Evolutionary conservation across 805 yeast species (phyloP).

Genomic region (Candida yuanshanica): DNA sequence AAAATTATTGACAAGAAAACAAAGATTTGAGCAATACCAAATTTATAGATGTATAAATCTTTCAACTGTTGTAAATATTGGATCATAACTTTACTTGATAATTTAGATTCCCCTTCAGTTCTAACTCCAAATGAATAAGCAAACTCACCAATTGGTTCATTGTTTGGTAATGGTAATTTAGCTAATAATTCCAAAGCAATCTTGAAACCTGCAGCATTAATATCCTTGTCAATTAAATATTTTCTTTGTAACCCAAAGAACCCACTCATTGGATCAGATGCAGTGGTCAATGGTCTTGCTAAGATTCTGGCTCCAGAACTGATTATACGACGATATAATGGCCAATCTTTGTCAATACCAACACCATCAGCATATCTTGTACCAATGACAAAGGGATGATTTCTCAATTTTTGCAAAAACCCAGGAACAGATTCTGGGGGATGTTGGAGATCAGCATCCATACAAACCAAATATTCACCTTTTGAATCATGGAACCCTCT

Average conservation of each 20-base stretch:
- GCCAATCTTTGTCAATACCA: conserved; percentile 50
- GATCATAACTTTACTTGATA: conserved; percentile 43
- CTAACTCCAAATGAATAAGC: conserved; percentile 49
- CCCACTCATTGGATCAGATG: conserved; percentile 50
- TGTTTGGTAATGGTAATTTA: conserved; percentile 37
- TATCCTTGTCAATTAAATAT: conserved; percentile 32
- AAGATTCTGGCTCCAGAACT: conserved; percentile 43
- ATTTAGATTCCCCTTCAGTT: conserved; percentile 48
- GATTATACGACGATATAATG: conserved; percentile 43
- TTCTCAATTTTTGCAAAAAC: conserved; percentile 34
- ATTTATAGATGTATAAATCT: conserved; percentile 41
- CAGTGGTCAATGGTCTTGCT: conserved; percentile 45
- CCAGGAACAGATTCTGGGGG: conserved; percentile 48
- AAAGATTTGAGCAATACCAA: conserved; percentile 34
- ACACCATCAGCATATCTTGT: conserved; percentile 52
- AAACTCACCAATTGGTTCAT: conserved; percentile 36
- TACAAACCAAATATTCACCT: conserved; percentile 43
- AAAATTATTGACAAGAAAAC: conserved; percentile 27
- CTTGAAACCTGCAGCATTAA: conserved; percentile 42
- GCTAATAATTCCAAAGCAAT: conserved; percentile 44
- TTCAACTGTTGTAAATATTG: conserved; percentile 41
- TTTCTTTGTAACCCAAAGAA: conserved; percentile 45
- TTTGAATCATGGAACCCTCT: conserved; percentile 41
- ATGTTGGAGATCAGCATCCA: conserved; percentile 51
- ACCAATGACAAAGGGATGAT: conserved; percentile 41